Percentiles rank a stretch among this genome's conserved stretches.
Conservation (phyloP, 129 eudicot species). For the sunflower (Helianthus annuus) region DNA sequence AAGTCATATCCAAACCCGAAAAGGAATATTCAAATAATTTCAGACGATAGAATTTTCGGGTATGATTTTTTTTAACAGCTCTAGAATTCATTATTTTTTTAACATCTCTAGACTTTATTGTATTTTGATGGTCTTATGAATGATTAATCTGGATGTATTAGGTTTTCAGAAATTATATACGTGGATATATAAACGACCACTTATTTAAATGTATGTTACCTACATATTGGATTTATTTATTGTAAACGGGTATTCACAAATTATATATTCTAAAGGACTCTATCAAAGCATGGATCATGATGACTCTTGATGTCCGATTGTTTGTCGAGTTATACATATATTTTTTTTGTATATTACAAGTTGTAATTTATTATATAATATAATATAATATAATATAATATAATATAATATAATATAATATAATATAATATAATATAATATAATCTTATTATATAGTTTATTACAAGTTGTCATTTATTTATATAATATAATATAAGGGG, state of each 20-base stretch:
- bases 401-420: too few relatives aligned
- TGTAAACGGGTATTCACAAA: background rate
- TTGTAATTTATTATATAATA: background rate
- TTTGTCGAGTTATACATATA: background rate
- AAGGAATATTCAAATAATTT: too few relatives aligned
- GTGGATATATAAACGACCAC: background rate
- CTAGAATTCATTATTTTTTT: too few relatives aligned
- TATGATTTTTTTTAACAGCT: too few relatives aligned
- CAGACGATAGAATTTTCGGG: too few relatives aligned
- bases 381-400: too few relatives aligned
- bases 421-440: too few relatives aligned
- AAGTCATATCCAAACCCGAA: too few relatives aligned
- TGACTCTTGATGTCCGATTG: background rate
- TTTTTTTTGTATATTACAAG: background rate
- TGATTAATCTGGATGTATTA: background rate
- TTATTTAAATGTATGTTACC: background rate
- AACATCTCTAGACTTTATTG: too few relatives aligned
- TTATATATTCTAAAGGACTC: background rate
- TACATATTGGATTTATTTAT: background rate
- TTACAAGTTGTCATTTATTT: too few relatives aligned
- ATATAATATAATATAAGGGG: background rate
- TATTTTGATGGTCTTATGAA: background rate
- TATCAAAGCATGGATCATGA: slow-evolving; percentile 4
- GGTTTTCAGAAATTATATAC: background rate
- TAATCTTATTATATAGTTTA: too few relatives aligned